Conservation (phyloP, 139 green algal species). For the Picochlorum sp. region DNA sequence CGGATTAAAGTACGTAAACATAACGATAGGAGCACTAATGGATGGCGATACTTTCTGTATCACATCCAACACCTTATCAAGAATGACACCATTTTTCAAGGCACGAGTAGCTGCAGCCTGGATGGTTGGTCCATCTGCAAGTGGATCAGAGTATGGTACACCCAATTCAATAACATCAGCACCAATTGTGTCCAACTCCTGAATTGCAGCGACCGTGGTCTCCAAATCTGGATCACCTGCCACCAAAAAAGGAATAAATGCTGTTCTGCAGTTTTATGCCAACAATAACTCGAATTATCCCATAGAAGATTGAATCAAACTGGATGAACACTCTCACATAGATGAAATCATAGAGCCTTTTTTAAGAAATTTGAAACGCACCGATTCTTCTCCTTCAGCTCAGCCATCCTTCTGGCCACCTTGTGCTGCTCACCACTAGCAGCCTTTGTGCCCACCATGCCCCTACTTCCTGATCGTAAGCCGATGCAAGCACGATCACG, state of each 20-base stretch:
- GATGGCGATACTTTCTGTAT: slow-evolving; percentile 33
- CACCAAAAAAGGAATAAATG: slow-evolving; percentile 90
- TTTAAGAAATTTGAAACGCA: no score
- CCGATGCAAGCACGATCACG: no score
- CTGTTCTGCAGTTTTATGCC: slow-evolving; percentile 27
- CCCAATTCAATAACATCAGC: slow-evolving; percentile 97
- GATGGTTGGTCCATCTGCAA: slow-evolving; percentile 93
- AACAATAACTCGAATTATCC: no score
- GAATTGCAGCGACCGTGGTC: slow-evolving; percentile 72
- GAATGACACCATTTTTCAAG: slow-evolving; percentile 59
- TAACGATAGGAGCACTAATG: slow-evolving; percentile 76
- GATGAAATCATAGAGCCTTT: no score
- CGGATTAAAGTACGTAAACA: slow-evolving; percentile 99
- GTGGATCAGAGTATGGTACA: slow-evolving; percentile 85
- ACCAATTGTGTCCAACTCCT: slow-evolving; percentile 43
- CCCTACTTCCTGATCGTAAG: no score
- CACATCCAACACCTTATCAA: slow-evolving; percentile 70
- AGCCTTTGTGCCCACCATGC: no score
- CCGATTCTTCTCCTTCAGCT: not conserved
- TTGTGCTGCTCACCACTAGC: not conserved
- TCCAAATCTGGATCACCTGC: slow-evolving; percentile 89
- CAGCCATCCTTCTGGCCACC: not conserved
- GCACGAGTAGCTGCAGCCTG: slow-evolving; percentile 84
- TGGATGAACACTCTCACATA: no score
- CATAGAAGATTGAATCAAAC: no score